phyloP scores from a whole-genome alignment of 768 basidiomycete genomes.

The Auriscalpium orientale region DNA sequence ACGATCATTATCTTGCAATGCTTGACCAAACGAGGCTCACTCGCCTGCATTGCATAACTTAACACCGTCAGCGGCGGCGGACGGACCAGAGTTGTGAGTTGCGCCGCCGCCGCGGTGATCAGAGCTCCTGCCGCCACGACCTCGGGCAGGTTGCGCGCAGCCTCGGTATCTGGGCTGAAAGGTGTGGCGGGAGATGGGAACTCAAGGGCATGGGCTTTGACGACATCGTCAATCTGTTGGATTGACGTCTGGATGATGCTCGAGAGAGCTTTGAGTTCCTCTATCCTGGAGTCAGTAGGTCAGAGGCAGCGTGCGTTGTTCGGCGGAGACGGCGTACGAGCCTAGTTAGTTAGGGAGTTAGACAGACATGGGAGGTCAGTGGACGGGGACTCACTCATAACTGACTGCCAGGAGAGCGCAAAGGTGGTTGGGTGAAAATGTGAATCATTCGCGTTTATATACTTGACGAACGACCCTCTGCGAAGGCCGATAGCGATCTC shows the following conservation, averaged over 20 bases:
- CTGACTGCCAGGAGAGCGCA: too few species aligned
- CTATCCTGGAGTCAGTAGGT: too few species aligned
- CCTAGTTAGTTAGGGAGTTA: too few species aligned
- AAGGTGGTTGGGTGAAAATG: too few species aligned
- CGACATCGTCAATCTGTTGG: not conserved
- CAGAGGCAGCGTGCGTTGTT: too few species aligned
- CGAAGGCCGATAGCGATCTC: too few species aligned
- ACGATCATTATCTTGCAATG: not conserved
- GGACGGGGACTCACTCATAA: too few species aligned
- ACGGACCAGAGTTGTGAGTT: not conserved
- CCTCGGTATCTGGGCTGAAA: not conserved
- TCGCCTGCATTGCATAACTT: not conserved
- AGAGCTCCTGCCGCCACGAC: not conserved
- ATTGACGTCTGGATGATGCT: slow-evolving; percentile 5
- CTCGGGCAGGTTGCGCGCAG: not conserved
- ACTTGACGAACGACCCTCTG: too few species aligned
- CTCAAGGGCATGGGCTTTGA: not conserved
- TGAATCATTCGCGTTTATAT: too few species aligned
- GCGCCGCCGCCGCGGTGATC: slow-evolving; percentile 1
- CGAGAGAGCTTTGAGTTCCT: slow-evolving; percentile 2
- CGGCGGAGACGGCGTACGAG: too few species aligned
- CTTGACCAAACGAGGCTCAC: not conserved
- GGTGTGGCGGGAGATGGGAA: not conserved
- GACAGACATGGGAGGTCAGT: too few species aligned
- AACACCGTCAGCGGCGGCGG: not conserved